Conservation (phyloP, 768 basidiomycete genomes). For the Clitopilus passeckerianus region DNA sequence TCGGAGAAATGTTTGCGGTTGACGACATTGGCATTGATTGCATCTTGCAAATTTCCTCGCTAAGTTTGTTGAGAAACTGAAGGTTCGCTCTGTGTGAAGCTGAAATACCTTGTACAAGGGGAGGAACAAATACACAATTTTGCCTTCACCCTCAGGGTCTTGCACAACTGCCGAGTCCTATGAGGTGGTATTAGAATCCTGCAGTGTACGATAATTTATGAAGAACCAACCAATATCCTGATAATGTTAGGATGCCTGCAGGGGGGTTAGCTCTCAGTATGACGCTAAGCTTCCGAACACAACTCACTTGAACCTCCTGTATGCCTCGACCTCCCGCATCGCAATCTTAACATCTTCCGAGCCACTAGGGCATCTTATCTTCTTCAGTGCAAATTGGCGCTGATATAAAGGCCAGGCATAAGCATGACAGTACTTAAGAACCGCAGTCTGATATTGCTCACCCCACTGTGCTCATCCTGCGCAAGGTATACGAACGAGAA, state of each 20-base stretch:
- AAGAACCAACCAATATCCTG: conserved; percentile 63
- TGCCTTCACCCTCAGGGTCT: conserved; percentile 88
- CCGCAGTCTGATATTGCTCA: conserved; percentile 27
- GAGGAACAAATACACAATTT: conserved; percentile 94
- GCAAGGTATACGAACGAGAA: conserved; percentile 91
- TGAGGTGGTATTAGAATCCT: conserved; percentile 6
- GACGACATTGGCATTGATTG: conserved; percentile 81
- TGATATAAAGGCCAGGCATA: conserved; percentile 20
- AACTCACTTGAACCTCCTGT: conserved; percentile 86
- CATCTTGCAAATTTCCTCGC: conserved; percentile 94
- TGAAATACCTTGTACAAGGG: conserved; percentile 81
- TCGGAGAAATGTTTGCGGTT: conserved; percentile 84
- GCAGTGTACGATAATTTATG: conserved; percentile 9
- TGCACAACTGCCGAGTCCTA: conserved; percentile 94
- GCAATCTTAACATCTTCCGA: conserved; percentile 85
- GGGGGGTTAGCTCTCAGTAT: too few relatives aligned
- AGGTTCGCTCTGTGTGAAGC: not conserved
- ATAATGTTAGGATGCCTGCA: conserved; percentile 95
- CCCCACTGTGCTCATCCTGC: conserved; percentile 82
- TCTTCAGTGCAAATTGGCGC: conserved; percentile 95
- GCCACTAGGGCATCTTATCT: conserved; percentile 90
- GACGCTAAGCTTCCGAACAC: not conserved
- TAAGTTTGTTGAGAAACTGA: conserved; percentile 18
- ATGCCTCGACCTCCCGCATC: conserved; percentile 89
- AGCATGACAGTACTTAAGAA: not conserved